Base-by-base conservation (phyloP, 768 basidiomycete species). In the Tricholomella constricta region DNA sequence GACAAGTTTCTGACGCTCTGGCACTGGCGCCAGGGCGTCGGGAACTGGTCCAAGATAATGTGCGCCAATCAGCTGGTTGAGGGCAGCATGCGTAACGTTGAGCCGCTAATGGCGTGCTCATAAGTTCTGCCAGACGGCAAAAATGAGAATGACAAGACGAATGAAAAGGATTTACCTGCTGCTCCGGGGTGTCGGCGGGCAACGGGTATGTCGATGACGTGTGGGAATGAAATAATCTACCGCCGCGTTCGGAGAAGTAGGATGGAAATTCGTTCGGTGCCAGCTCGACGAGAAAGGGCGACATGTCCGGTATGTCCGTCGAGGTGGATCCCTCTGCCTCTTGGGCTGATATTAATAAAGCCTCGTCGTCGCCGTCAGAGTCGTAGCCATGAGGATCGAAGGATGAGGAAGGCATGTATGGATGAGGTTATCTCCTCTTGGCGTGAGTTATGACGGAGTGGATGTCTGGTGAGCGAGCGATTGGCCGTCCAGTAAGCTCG, bases 121-220 rank as follows among this genome's bases (percentile, higher is more conserved):
- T 48, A 48, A 31, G 41, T 53, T 45, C 20, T 45, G 15, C 15
- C 14, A 10, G 26, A 22, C 22, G 32, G 22, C 15, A 40, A 15
- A 22, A 25, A 23, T n/a, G 26, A 34, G 38, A 43, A 1, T 34
- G 25, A n/a, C 20, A 29, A 36, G 27, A 52, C 38, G 29, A 48
- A n/a, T 41, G 14, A 20, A 32, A 26, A 41, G 17, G 26, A 71
- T 79, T 31, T 65, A 91, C 90, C 67, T 78, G 70, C 64, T 86
- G 85, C 67, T 92, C 90, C 5, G 73, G 73, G 15, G 78, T 76
- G 66, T 92, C 89, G 4, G 84, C 84, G 38, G 90, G 90, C 43
- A 92, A 71, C 11, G 84, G 84, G 65, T 91, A 92, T 44, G 84
- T 84, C 40, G 81, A 78, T 57, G 61, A 69, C 68, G 72, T 70